Evolutionary conservation across 2,329 filamentous ascomycete genomes (phyloP).

Genomic region (Fusarium tupiense): DNA sequence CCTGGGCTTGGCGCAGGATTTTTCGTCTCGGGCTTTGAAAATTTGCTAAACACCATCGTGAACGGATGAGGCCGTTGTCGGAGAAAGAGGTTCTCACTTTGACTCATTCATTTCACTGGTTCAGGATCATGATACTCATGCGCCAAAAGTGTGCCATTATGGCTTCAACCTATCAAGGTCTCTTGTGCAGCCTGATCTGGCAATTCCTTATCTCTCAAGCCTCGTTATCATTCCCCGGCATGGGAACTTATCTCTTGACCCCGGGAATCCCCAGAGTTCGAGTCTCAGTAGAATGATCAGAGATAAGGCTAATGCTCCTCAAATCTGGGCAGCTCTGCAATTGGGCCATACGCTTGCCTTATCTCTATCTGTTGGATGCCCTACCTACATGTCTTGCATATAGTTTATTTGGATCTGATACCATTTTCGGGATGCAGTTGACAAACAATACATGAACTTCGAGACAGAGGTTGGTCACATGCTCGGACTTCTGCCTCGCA

Average conservation of each 20-base stretch:
- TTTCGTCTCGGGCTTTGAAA: background rate
- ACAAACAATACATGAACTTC: background rate
- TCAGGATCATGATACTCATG: background rate
- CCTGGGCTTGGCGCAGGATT: background rate
- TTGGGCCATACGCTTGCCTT: slow-evolving; percentile 23
- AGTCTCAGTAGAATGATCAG: slow-evolving; percentile 14
- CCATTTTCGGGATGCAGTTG: background rate
- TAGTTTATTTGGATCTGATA: slow-evolving; percentile 13
- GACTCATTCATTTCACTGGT: background rate
- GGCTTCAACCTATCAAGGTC: background rate
- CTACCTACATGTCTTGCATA: slow-evolving; percentile 24
- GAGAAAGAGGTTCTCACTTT: slow-evolving; percentile 3
- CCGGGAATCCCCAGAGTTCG: slow-evolving; percentile 31
- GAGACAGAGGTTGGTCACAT: slow-evolving; percentile 1
- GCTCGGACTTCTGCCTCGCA: background rate
- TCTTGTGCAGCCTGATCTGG: slow-evolving; percentile 5
- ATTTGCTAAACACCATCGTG: slow-evolving; percentile 21
- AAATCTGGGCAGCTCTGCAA: slow-evolving; percentile 34
- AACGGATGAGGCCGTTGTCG: slow-evolving; percentile 15
- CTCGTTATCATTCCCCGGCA: slow-evolving; percentile 10
- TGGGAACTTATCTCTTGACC: slow-evolving; percentile 32
- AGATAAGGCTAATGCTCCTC: slow-evolving; percentile 28
- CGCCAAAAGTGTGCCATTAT: background rate
- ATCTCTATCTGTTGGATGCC: slow-evolving; percentile 13
- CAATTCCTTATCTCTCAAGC: slow-evolving; percentile 28